These are phyloP conservation scores for Ophiostoma australiae DNA, from an alignment of 2,329 filamentous ascomycete species.

Conservation along the genomic window DNA sequence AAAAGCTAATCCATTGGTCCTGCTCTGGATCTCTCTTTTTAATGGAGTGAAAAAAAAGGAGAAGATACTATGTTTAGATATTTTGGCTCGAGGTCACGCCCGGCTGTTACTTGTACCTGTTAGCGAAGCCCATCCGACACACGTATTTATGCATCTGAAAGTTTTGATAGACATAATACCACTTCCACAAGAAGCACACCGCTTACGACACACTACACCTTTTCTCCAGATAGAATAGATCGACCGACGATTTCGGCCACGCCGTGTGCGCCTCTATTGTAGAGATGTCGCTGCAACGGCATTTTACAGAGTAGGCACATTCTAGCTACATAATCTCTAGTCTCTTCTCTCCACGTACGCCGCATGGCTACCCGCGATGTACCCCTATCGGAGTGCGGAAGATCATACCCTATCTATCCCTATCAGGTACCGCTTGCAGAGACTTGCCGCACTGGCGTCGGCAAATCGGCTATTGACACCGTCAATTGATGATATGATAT, in stretches of 20 bases:
- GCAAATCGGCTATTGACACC: conserved; percentile 4
- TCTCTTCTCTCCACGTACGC: not conserved
- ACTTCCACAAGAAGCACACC: not conserved
- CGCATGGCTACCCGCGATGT: conserved; percentile 1
- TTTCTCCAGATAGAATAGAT: not conserved
- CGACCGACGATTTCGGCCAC: conserved; percentile 10
- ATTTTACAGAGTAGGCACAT: not conserved
- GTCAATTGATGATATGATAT: not conserved
- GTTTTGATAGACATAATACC: not conserved
- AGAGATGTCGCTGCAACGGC: not conserved
- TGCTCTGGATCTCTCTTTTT: no score
- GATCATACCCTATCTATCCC: not conserved
- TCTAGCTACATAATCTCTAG: not conserved
- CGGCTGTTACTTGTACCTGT: no score
- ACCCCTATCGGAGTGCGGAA: not conserved
- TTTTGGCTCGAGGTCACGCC: not conserved
- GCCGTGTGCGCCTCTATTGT: not conserved
- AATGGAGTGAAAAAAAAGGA: not conserved
- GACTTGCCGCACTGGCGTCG: not conserved
- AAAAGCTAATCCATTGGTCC: not conserved
- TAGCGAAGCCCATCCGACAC: no score
- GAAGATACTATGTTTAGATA: no score
- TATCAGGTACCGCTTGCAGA: not conserved
- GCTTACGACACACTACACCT: not conserved
- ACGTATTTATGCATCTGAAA: no score